Evolutionary conservation across 495 filamentous ascomycete species (phyloP).

Genomic region (Elasticomyces elasticus): DNA sequence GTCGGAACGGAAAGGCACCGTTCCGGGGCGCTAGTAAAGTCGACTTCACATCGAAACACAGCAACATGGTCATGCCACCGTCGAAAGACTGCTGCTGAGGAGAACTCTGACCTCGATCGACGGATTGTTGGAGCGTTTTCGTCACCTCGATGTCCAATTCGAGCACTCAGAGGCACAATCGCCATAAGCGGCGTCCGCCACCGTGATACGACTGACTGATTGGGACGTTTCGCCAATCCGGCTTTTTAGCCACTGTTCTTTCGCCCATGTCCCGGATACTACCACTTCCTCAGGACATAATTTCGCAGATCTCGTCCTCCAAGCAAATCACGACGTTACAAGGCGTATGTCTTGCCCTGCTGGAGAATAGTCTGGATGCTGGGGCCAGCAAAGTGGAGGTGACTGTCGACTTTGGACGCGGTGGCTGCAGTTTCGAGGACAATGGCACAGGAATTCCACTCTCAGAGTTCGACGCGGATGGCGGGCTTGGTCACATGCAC

Average conservation of each 20-base stretch:
- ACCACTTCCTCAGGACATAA: constrained; percentile 62
- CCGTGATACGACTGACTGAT: neutral
- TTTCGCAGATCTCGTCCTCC: constrained; percentile 82
- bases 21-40: neutral
- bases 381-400: constrained; percentile 59
- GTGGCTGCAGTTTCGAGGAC: constrained; percentile 78
- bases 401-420: constrained; percentile 63
- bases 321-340: constrained; percentile 64
- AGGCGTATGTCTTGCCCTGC: constrained; percentile 60
- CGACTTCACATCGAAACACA: too few species aligned
- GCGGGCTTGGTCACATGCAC: constrained; percentile 66
- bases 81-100: too few species aligned
- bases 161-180: neutral
- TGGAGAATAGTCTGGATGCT: constrained; percentile 83
- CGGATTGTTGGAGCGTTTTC: neutral
- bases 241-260: neutral
- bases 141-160: neutral
- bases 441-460: constrained; percentile 73
- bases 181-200: neutral
- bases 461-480: constrained; percentile 55
- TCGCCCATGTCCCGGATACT: constrained; percentile 41
- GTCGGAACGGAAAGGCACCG: neutral
- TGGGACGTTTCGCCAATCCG: neutral
- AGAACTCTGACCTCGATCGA: too few species aligned
- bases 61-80: too few species aligned